phyloP scores from a whole-genome alignment of 768 basidiomycete genomes.

The Tylopilus sp. region DNA sequence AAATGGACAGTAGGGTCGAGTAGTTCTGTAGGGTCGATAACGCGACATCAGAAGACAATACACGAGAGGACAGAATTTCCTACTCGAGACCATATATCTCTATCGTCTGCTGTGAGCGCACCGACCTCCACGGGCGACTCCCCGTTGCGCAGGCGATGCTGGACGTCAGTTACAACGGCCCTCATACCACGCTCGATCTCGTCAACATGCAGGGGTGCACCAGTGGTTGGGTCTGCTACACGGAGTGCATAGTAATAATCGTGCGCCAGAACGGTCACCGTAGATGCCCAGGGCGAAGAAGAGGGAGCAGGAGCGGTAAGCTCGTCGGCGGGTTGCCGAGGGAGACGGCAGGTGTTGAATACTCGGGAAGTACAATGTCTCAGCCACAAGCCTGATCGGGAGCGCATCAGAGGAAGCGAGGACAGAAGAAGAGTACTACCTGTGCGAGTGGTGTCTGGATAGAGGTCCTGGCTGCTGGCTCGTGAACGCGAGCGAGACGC shows the following conservation, averaged over 20 bases:
- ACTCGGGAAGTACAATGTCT: conserved; percentile 52
- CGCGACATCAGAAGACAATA: neutral
- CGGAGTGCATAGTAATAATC: conserved; percentile 80
- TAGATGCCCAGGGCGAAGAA: conserved; percentile 42
- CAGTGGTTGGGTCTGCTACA: conserved; percentile 41
- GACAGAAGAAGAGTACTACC: conserved; percentile 37
- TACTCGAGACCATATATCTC: conserved; percentile 82
- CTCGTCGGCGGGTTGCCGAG: conserved; percentile 60
- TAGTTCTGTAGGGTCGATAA: conserved; percentile 48
- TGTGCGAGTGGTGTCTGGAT: conserved; percentile 68
- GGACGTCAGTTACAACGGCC: conserved; percentile 55
- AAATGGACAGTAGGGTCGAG: conserved; percentile 60
- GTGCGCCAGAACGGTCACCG: conserved; percentile 65
- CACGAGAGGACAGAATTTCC: conserved; percentile 14
- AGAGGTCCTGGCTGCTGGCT: conserved; percentile 55
- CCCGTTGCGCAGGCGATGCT: conserved; percentile 43
- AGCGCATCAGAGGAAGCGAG: neutral
- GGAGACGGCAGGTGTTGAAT: conserved; percentile 80
- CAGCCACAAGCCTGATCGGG: conserved; percentile 56
- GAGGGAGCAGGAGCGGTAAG: conserved; percentile 44
- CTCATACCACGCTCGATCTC: conserved; percentile 46
- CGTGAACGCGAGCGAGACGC: conserved; percentile 6
- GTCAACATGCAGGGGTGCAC: conserved; percentile 32
- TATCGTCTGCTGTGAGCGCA: conserved; percentile 71
- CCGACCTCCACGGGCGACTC: conserved; percentile 63